Evolutionary conservation across 1,284 basidiomycete genomes (phyloP).

Genomic region (Leccinum subrobustum): DNA sequence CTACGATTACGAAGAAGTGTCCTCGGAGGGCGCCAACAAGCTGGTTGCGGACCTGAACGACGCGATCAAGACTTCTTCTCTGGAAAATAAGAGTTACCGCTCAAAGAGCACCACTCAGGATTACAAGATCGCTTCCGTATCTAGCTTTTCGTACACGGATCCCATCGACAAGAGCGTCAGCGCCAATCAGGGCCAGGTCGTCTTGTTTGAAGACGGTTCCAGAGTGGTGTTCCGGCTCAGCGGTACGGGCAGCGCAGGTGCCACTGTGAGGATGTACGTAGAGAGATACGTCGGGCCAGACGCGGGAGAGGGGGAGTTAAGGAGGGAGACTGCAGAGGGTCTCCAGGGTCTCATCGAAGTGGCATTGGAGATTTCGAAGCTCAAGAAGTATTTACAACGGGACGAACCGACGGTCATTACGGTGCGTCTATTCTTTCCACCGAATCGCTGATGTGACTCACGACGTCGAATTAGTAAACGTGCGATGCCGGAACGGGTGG

Average conservation of each 20-base stretch:
- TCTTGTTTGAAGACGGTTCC: slow-evolving; percentile 89
- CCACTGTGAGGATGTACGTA: slow-evolving; percentile 90
- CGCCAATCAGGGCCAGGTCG: slow-evolving; percentile 94
- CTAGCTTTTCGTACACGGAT: slow-evolving; percentile 96
- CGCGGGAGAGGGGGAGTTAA: slow-evolving; percentile 73
- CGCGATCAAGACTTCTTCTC: slow-evolving; percentile 65
- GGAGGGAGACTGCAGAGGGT: slow-evolving; percentile 80
- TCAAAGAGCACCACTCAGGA: slow-evolving; percentile 65
- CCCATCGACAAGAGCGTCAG: slow-evolving; percentile 94
- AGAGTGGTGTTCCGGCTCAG: slow-evolving; percentile 95
- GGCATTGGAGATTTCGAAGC: slow-evolving; percentile 79
- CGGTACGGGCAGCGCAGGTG: slow-evolving; percentile 94
- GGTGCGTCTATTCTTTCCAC: slow-evolving; percentile 42
- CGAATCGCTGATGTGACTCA: slow-evolving; percentile 4
- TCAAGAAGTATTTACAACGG: slow-evolving; percentile 84
- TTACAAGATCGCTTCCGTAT: slow-evolving; percentile 80
- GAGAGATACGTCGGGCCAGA: slow-evolving; percentile 84
- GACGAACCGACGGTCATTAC: slow-evolving; percentile 97
- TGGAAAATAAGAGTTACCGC: slow-evolving; percentile 65
- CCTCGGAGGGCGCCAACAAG: slow-evolving; percentile 85
- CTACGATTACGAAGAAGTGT: slow-evolving; percentile 99
- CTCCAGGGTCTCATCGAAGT: slow-evolving; percentile 95
- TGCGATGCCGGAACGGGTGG: background rate
- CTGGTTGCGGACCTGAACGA: slow-evolving; percentile 81
- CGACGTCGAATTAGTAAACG: slow-evolving; percentile 14